Conservation (phyloP, 192 early-diverging fungal species). For the Pilobolus umbonatus region DNA sequence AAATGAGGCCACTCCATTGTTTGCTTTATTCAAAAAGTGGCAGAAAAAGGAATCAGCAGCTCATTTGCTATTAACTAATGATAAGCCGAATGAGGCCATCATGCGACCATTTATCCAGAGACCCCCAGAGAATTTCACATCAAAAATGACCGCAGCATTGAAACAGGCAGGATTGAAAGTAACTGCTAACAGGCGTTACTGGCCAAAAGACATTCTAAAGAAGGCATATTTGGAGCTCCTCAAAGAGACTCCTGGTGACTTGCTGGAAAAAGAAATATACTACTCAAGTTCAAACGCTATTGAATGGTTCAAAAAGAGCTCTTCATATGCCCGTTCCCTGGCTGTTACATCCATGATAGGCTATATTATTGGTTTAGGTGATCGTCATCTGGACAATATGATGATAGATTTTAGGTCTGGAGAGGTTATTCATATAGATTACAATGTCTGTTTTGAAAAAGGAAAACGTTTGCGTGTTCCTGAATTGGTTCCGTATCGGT, state of each 20-base stretch:
- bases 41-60: conserved; percentile 62
- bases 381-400: conserved; percentile 92
- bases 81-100: conserved; percentile 23
- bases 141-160: conserved; percentile 58
- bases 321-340: conserved; percentile 71
- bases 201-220: conserved; percentile 58
- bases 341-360: conserved; percentile 85
- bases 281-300: conserved; percentile 51
- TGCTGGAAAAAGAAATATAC: conserved; percentile 67
- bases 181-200: conserved; percentile 56
- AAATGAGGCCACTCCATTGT: conserved; percentile 72
- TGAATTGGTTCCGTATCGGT: conserved; percentile 87
- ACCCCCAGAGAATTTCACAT: conserved; percentile 73
- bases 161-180: conserved; percentile 48
- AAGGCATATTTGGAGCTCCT: conserved; percentile 59
- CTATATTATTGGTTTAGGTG: conserved; percentile 87
- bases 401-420: conserved; percentile 76
- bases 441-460: conserved; percentile 95
- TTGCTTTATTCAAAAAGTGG: conserved; percentile 74
- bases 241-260: conserved; percentile 58
- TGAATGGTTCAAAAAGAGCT: conserved; percentile 73
- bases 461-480: conserved; percentile 83
- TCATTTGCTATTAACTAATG: conserved; percentile 41
- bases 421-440: conserved; percentile 92
- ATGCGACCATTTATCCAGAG: conserved; percentile 38